Evolutionary conservation across 495 filamentous ascomycete species (phyloP), one percentile per base, ranked within the genome.

Genomic region (Xylaria sp.): DNA sequence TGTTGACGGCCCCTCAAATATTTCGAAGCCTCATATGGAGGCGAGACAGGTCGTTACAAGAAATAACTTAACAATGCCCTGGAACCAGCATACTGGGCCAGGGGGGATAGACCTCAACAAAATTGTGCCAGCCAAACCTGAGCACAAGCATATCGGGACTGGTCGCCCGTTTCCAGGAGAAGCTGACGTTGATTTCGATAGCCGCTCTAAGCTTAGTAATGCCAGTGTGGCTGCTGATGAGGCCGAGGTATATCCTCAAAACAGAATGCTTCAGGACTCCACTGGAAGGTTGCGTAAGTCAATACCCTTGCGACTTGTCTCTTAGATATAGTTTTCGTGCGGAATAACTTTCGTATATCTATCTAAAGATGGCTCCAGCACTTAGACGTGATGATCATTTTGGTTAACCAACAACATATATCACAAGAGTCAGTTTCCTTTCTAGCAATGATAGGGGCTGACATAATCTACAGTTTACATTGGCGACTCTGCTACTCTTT

Each of bases 401-500:
- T 14, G 40, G 24, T 48, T 55, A 37, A 46, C 3, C 31, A 29
- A 33, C 11, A 68, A 58, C 17, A 11, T 3, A 41, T 24, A 35
- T 43, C 37, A 8, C 6, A 37, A 21, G 9, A n/a, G 14, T 55
- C 5, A 3, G 48, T n/a, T 26, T 43, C 0, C 15, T 33, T 46
- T n/a, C 14, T 48, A 59, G 17, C 12, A 24, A 48, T 41, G 50
- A 29, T 52, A 12, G n/a, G 29, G 11, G 15, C 46, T 70, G 21
- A 70, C 58, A 14, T 55, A 19, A 19, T 43, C 8, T 15, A 50
- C 57, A 88, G 84, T 89, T 61, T 94, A 93, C 72, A 86, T 94
- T 69, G 92, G 91, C 35, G 91, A 94, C 73, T 90, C 91, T 0
- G 91, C 91, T 1, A 90, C 89, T 53, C 80, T 93, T 61, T 91